Percentiles rank a stretch among this genome's conserved stretches.
These are phyloP conservation scores for Marasmius tenuissimus DNA, from an alignment of 1,284 basidiomycete species.

Conservation along the genomic window DNA sequence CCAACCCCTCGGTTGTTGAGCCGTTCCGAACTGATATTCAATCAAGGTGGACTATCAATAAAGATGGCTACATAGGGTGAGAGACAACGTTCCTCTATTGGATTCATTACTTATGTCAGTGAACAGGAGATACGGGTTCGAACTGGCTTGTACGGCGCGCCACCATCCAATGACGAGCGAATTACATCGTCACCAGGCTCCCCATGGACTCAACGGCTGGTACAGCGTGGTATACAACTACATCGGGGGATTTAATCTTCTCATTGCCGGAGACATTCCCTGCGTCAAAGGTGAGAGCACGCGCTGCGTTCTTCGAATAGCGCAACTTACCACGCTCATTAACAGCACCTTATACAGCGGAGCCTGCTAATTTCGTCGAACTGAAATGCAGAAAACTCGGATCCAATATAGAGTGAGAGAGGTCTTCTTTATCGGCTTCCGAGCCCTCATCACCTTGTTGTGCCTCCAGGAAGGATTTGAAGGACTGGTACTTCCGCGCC, in stretches of 20 bases:
- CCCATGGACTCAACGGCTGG: slow-evolving; percentile 5
- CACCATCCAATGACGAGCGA: not conserved
- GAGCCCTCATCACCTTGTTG: not conserved
- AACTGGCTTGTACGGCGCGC: slow-evolving; percentile 9
- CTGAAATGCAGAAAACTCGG: slow-evolving; percentile 7
- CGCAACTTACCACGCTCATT: not conserved
- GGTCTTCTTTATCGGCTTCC: not conserved
- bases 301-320: not conserved
- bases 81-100: not conserved
- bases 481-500: slow-evolving; percentile 15
- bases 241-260: slow-evolving; percentile 18
- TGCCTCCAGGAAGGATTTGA: slow-evolving; percentile 4
- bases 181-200: not conserved
- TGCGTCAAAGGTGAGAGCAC: slow-evolving; percentile 15
- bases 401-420: not conserved
- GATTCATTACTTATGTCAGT: not conserved
- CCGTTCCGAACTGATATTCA: not conserved
- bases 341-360: not conserved
- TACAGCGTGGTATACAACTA: slow-evolving; percentile 16
- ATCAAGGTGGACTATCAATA: not conserved
- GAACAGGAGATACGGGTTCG: slow-evolving; percentile 14
- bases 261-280: slow-evolving; percentile 15
- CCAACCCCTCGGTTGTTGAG: not conserved
- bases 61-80: slow-evolving; percentile 1
- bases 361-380: slow-evolving; percentile 14